Evolutionary conservation across 371 early-diverging fungal genomes (phyloP).

Genomic region (Mortierella sp.): DNA sequence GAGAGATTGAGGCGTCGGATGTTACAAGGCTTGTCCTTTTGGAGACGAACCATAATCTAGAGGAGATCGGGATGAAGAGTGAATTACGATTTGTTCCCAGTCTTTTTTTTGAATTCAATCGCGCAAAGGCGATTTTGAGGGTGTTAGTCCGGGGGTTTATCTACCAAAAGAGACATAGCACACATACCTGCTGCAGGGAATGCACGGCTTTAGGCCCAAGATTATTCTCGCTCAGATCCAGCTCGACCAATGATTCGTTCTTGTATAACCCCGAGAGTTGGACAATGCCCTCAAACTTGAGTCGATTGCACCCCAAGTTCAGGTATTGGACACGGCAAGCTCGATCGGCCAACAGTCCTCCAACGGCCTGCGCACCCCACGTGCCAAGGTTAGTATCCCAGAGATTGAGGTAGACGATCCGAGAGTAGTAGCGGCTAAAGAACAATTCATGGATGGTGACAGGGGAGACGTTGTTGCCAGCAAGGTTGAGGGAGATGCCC

Average conservation of each 20-base stretch:
- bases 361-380: conserved; percentile 51
- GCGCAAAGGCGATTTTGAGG: not conserved
- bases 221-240: conserved; percentile 45
- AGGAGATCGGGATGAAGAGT: no score
- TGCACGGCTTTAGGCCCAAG: conserved; percentile 40
- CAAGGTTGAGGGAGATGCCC: conserved; percentile 45
- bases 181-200: conserved; percentile 43
- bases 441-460: conserved; percentile 43
- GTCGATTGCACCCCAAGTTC: conserved; percentile 44
- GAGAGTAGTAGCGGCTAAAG: conserved; percentile 37
- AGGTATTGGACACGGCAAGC: conserved; percentile 42
- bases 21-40: conserved; percentile 40
- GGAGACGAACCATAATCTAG: conserved; percentile 39
- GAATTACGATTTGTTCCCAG: no score
- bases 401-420: conserved; percentile 40
- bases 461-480: conserved; percentile 31
- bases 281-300: conserved; percentile 40
- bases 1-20: conserved; percentile 42
- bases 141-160: no score
- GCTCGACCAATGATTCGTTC: conserved; percentile 41
- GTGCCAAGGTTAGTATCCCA: conserved; percentile 48
- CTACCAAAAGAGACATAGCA: not conserved
- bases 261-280: conserved; percentile 46
- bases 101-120: not conserved
- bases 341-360: conserved; percentile 50